Conservation (phyloP, 306 rosid species). For the Cucumis cinereus region DNA sequence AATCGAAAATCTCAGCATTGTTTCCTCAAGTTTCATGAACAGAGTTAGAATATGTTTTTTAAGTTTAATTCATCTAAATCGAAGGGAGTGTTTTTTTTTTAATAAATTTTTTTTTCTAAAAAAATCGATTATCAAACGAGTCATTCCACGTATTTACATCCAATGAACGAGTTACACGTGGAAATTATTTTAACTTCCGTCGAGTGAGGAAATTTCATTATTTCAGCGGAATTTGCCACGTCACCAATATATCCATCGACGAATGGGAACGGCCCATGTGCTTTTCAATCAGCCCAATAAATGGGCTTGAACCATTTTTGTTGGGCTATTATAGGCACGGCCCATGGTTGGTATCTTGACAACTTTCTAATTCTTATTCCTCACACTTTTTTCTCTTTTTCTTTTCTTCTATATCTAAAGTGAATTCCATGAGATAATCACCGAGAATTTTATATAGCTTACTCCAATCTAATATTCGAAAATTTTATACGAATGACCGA, state of each 20-base stretch:
- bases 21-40: neutral
- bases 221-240: neutral
- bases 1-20: conserved; percentile 26
- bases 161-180: neutral
- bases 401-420: no score
- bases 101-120: no score
- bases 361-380: no score
- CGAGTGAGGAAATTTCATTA: neutral
- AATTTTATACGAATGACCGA: no score
- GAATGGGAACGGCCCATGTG: neutral
- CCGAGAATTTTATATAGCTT: no score
- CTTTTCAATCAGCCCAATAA: neutral
- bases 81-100: neutral
- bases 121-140: neutral
- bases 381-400: no score
- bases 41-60: neutral
- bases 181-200: neutral
- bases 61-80: neutral
- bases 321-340: neutral
- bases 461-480: no score
- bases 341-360: neutral
- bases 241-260: neutral
- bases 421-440: no score
- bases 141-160: conserved; percentile 3
- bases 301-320: neutral